Conservation (phyloP, 2,329 filamentous ascomycete genomes). For the Cryphonectria nitschkei region DNA sequence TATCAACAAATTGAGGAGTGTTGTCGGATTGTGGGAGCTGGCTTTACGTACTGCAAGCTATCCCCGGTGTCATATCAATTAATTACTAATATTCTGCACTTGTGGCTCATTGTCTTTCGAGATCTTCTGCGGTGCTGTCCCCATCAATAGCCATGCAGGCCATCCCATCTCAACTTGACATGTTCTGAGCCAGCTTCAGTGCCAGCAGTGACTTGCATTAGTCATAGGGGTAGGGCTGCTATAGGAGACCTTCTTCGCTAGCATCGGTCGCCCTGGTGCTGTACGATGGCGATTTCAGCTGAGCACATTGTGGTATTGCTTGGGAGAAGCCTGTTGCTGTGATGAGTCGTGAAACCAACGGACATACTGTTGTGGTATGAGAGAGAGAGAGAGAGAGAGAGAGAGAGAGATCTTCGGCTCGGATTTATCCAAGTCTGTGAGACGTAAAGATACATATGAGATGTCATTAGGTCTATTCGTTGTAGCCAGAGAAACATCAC, state of each 20-base stretch:
- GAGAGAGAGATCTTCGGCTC: neutral
- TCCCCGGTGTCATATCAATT: neutral
- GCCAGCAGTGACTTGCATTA: conserved; percentile 9
- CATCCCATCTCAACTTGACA: neutral
- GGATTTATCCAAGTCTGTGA: neutral
- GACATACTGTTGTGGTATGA: neutral
- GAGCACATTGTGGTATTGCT: neutral
- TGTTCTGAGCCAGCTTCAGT: neutral
- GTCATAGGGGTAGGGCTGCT: conserved; percentile 8
- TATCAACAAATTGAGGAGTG: neutral
- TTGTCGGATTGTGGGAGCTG: neutral
- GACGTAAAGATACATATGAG: neutral
- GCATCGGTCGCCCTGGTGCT: conserved; percentile 13
- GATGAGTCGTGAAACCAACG: neutral
- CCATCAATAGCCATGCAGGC: neutral
- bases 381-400: neutral
- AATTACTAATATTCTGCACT: neutral
- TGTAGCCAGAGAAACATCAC: neutral
- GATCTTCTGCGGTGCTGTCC: neutral
- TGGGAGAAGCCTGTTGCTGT: neutral
- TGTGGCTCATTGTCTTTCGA: neutral
- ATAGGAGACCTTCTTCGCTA: neutral
- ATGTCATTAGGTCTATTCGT: too few relatives aligned
- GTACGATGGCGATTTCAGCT: conserved; percentile 15
- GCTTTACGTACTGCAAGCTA: neutral